Evolutionary conservation across 2,329 filamentous ascomycete genomes (phyloP), one percentile per base, ranked within the genome.

Genomic region (Beauveria rudraprayagi): DNA sequence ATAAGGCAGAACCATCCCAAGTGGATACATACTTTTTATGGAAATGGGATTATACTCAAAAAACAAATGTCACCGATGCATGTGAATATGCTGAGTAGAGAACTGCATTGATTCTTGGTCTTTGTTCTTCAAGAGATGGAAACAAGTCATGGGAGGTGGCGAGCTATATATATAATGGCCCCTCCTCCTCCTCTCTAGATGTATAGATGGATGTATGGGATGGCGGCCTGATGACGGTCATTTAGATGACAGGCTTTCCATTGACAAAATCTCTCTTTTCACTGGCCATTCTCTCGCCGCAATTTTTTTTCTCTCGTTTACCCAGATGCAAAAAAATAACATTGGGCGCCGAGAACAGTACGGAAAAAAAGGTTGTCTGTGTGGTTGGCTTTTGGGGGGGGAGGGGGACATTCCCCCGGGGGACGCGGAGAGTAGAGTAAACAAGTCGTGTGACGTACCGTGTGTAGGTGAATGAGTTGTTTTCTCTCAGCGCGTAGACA

Each of bases 141-240:
- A n/a, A 50, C n/a, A 50, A 40, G 34, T 5, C 6, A 17, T 26
- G 24, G 46, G 47, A 43, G 8, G 16, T 11, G 47, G 34, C 34
- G 26, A 24, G 34, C 5, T 59, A 30, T 59, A 52, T 56, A 37
- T 14, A 28, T 28, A 28, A 28, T 28, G 28, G 1, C 28, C 28
- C 8, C 8, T 17, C 8, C 7, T n/a, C 34, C 34, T 2, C 22
- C 8, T 2, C 28, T 10, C n/a, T n/a, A 22, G 22, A 22, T 22
- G 22, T 22, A 22, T 22, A 22, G 22, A 22, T 37, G 26, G 46
- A 24, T 44, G 37, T 44, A 43, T 24, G 26, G n/a, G 24, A 52
- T 59, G 30, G 56, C 56, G 47, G 56, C 56, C 56, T 59, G 40
- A 59, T 44, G 47, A 34, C 34, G 34, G 34, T 10, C 34, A 58